Evolutionary conservation across 169 alveolate genomes (phyloP).

Genomic region (Amoebophrya sp.): DNA sequence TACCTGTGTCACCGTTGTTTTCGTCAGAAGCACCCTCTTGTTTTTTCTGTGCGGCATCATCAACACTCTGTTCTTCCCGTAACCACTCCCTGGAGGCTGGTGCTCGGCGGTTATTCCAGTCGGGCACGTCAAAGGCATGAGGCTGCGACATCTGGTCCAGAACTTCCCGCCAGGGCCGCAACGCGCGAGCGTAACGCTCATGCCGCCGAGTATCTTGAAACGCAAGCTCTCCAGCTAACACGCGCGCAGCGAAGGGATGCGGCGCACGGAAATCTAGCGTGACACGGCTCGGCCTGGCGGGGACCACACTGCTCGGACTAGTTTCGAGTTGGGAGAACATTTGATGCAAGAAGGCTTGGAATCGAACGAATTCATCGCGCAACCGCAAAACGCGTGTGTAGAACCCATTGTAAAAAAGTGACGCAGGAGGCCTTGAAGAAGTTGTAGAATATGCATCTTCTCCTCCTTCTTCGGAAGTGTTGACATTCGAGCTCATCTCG

Average conservation of each 20-base stretch:
- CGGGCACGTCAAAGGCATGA: background rate
- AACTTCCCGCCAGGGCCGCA: background rate
- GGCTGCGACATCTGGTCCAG: background rate
- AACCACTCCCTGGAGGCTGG: background rate
- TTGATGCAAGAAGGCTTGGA: background rate
- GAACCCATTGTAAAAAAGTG: background rate
- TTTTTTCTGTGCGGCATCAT: background rate
- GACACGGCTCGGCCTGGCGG: background rate
- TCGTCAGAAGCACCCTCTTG: background rate
- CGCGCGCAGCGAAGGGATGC: constrained; percentile 5
- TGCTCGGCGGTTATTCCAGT: background rate
- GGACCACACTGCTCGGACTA: background rate
- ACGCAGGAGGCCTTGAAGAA: background rate
- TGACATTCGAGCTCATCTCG: background rate
- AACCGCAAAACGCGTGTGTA: background rate
- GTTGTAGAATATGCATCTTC: background rate
- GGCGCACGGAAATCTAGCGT: background rate
- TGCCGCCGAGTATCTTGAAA: background rate
- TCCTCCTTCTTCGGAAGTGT: background rate
- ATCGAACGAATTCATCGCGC: background rate
- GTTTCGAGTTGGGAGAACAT: background rate
- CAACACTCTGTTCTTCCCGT: no score
- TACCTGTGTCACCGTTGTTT: background rate
- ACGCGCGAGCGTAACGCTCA: background rate
- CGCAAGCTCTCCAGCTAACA: background rate